Conservation (phyloP, 441 rosid genomes). For the Jatropha podagrica region DNA sequence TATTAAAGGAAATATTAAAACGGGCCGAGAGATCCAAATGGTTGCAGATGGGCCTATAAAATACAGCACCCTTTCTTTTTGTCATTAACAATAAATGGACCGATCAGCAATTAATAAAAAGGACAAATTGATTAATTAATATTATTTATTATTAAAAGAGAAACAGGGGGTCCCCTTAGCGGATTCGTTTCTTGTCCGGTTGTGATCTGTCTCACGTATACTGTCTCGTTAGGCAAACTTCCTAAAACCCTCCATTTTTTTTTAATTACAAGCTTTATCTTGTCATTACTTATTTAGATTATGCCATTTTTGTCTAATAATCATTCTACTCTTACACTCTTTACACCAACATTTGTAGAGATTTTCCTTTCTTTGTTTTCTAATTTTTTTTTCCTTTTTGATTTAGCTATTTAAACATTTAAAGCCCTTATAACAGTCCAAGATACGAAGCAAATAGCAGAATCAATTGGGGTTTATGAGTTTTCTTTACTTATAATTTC, state of each 20-base stretch:
- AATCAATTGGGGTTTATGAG: slow-evolving; percentile 12
- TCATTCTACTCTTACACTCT: background rate
- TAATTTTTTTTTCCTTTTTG: no score
- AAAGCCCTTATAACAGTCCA: background rate
- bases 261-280: background rate
- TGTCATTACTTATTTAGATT: background rate
- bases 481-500: slow-evolving; percentile 31
- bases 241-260: slow-evolving; percentile 9
- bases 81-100: no score
- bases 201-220: slow-evolving; percentile 13
- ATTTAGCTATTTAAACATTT: background rate
- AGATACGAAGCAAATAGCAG: background rate
- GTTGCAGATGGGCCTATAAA: background rate
- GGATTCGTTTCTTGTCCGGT: slow-evolving; percentile 27
- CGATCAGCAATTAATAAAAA: background rate
- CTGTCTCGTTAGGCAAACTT: slow-evolving; percentile 12
- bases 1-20: no score
- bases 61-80: no score
- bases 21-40: background rate
- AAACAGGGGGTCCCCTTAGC: background rate
- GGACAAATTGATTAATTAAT: background rate
- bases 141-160: background rate
- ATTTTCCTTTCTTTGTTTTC: background rate
- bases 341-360: background rate
- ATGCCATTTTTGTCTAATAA: background rate